Base-by-base conservation (phyloP, 2,329 filamentous ascomycete genomes). In the Nothopassalora personata region DNA sequence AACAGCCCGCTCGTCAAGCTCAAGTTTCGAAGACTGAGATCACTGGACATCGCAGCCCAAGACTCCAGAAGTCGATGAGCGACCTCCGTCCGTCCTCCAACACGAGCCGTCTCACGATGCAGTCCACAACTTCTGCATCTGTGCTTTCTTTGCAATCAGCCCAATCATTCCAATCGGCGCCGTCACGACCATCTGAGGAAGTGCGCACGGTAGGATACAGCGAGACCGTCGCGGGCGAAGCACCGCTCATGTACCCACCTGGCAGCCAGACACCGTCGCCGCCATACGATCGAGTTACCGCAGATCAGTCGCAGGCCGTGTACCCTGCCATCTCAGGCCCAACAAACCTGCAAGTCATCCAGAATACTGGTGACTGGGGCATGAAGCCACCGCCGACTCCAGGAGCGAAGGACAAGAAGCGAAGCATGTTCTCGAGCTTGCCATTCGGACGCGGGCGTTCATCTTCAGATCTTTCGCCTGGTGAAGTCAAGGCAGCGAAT, bases 351-450 rank as follows among this genome's bases (percentile, higher is more conserved):
- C 84, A 90, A 52, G 81, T 91, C 18, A 96, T 97, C 63, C 86
- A 92, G 28, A 89, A 97, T 72, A 82, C 86, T 15, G 83, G 86
- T n/a, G 81, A 84, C 5, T 96, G 92, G 91, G 91, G 91, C n/a
- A 90, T 89, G 73, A 94, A 86, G 73, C 72, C 82, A 28, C 71
- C 77, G 49, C 72, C 82, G 11, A 76, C 72, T 59, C 81, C 72
- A 63, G 68, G 66, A 7, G 86, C 90, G 33, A 92, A 94, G 70
- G 94, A 95, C 63, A 81, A 91, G 73, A 97, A 97, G 71, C 80
- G 84, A 54, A 84, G 83, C 67, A 84, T 87, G 51, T 87, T 86
- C 74, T 62, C 66, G 27, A 60, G 56, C 23, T 60, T 71, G 18
- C 64, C 64, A 2, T 83, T 83, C 10, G 86, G 86, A 69, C 77